Evolutionary conservation across 2,329 filamentous ascomycete species (phyloP), one percentile per base, ranked within the genome.

Genomic region (Massarina eburnea): DNA sequence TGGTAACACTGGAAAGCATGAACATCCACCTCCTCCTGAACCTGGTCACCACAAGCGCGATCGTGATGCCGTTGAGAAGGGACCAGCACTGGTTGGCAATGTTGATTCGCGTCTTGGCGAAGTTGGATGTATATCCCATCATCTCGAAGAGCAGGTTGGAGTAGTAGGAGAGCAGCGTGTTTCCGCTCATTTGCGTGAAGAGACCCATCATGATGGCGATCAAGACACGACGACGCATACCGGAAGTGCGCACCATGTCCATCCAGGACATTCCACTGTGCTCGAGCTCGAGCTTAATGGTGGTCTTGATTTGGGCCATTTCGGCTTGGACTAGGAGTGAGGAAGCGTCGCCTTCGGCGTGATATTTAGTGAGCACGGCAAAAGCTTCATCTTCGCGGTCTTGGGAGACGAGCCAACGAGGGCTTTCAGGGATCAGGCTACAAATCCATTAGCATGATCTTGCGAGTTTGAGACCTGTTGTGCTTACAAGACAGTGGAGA

Each of bases 281-380:
- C 49, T 84, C 78, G 43, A 78, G 67, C 58, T 84, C 80, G 1
- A 80, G 56, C 22, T 74, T 73, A 55, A 84, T 78, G 0, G 81
- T 80, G 3, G 76, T 73, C 39, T 77, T 71, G 52, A 86, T 85
- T 61, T 85, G 80, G 1, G 75, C 75, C 57, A 84, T 79, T 57
- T 86, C 83, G 8, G 79, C 80, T 41, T 76, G 73, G 20, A 84
- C 64, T 7, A 69, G 54, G 6, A 58, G 37, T 3, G 62, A 66
- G 39, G 47, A 62, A 1, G 54, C 54, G 43, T 77, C 68, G 5
- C 74, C 75, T 47, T 73, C 70, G 8, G 68, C 70, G 42, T 78
- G 75, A 49, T 73, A 76, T 30, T 70, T 72, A 17, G 66, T 65
- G 0, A 71, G 51, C 8, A 70, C 47, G 0, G 62, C 62, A 33